Base-by-base conservation (phyloP, 2,329 filamentous ascomycete genomes). In the Aspergillus bombycis region DNA sequence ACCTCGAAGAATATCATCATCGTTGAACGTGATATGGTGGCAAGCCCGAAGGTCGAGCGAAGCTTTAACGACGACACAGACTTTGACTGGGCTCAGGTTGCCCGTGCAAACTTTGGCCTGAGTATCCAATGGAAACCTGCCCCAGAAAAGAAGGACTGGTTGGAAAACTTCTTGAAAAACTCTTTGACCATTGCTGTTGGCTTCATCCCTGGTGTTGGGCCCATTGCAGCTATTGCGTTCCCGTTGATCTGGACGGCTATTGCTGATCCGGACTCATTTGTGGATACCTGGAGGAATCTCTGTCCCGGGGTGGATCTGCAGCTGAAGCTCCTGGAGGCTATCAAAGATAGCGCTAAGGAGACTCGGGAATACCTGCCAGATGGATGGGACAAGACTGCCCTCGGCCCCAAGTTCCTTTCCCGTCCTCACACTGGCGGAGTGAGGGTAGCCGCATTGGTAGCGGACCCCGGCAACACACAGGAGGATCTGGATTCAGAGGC, bases 161-260 rank as follows among this genome's bases (percentile, higher is more conserved):
- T 60, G 9, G 58, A 36, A 7, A 52, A 34, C 26, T 60, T 60
- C 28, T 8, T 60, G 5, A 34, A 46, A 7, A 60, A 60, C 26
- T 54, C 23, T 11, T 23, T 60, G 8, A 60, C 50, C 1, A 19
- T 60, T 2, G 50, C 48, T 3, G 58, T 60, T 4, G 50, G 58
- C 7, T 60, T 60, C 10, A 55, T 60, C n/a, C 58, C 58, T 6
- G 50, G 53, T 3, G 10, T 60, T 43, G 58, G 58, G 14, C 58
- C 58, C 4, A 10, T 60, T 4, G 58, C 60, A 1, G 54, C 60
- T 7, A 55, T 57, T 52, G n/a, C 19, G n/a, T 57, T 58, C 52
- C 58, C 59, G 9, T 23, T 61, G 52, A n/a, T 53, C 4, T 61
- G 53, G 59, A 61, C 59, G 2, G 59, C 59, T 14, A 38, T 61